A percentile compares a stretch with the other conserved stretches of the same genome.
Evolutionary conservation across 805 yeast genomes (phyloP).

Genomic region (Hanseniaspora clermontiae): DNA sequence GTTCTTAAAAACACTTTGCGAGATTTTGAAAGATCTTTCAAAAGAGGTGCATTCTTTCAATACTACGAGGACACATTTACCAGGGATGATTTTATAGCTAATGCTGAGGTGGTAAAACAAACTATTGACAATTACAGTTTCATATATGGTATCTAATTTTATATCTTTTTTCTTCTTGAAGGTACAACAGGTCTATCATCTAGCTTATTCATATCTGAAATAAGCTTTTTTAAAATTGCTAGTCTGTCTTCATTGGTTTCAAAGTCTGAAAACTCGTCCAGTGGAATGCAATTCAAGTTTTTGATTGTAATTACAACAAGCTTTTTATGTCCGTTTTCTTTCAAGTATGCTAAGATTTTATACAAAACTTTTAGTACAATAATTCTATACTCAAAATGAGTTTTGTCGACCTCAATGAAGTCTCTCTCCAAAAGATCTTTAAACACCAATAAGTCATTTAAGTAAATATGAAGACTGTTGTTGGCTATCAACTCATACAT

Average conservation of each 20-base stretch:
- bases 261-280: neutral
- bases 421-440: constrained; percentile 8
- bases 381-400: neutral
- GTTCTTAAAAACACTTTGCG: neutral
- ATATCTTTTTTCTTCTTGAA: constrained; percentile 1
- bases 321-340: neutral
- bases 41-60: constrained; percentile 12
- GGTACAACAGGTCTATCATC: constrained; percentile 12
- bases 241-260: neutral
- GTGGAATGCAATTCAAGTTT: neutral
- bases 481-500: constrained; percentile 1
- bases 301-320: neutral
- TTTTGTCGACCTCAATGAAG: neutral
- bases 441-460: constrained; percentile 7
- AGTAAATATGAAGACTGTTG: constrained; percentile 6
- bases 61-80: neutral
- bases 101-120: neutral
- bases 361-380: constrained; percentile 4
- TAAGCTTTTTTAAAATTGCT: neutral
- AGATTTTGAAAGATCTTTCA: constrained; percentile 6
- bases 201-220: neutral
- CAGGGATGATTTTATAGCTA: constrained; percentile 7
- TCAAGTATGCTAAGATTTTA: neutral
- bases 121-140: constrained; percentile 4
- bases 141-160: neutral